phyloP scores from a whole-genome alignment of 371 early-diverging fungal genomes.

The Mycotypha africana region DNA sequence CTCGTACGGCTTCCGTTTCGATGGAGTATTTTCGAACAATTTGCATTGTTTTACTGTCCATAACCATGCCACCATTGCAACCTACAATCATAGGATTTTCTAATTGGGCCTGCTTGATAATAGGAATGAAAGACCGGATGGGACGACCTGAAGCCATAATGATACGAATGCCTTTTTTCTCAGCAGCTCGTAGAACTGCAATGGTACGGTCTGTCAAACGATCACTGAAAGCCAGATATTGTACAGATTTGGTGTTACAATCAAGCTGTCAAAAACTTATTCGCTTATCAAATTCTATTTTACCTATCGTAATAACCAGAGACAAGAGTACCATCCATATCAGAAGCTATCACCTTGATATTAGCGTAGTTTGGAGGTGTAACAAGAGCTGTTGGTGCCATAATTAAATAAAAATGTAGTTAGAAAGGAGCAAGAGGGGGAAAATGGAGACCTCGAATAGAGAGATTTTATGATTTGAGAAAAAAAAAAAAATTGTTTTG shows the following conservation, averaged over 20 bases:
- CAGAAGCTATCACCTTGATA: constrained; percentile 32
- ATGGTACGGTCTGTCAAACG: constrained; percentile 21
- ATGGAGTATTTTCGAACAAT: constrained; percentile 31
- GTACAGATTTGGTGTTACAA: too few relatives aligned
- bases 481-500: too few relatives aligned
- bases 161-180: constrained; percentile 24
- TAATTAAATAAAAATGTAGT: constrained; percentile 1
- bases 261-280: too few relatives aligned
- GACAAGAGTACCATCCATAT: constrained; percentile 35
- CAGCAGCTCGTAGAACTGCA: constrained; percentile 23
- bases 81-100: constrained; percentile 23
- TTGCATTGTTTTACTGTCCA: constrained; percentile 22
- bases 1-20: constrained; percentile 15
- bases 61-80: constrained; percentile 35
- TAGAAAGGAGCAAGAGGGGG: background rate
- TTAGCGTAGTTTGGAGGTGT: constrained; percentile 5
- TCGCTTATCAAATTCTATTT: too few relatives aligned
- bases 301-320: constrained; percentile 24
- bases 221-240: too few relatives aligned
- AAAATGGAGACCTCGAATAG: too few relatives aligned
- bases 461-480: too few relatives aligned
- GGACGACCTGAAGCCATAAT: constrained; percentile 38
- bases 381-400: constrained; percentile 3
- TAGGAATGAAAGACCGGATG: constrained; percentile 26
- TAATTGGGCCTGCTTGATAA: constrained; percentile 24